Base-by-base conservation (phyloP, 2,329 filamentous ascomycete genomes). In the Elsinoe arachidis region DNA sequence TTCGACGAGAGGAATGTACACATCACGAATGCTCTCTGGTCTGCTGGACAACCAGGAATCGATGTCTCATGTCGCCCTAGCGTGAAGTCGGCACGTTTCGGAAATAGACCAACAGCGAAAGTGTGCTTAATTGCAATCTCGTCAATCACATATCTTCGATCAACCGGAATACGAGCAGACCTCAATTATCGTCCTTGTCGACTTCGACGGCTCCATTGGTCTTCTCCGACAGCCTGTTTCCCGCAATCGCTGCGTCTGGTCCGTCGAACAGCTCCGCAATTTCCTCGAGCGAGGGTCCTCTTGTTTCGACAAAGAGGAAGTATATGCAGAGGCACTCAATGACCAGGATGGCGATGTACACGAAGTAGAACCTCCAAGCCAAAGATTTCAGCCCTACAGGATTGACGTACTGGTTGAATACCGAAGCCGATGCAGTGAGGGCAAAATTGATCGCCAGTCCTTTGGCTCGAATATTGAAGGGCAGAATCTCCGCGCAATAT, bases 211-310 rank as follows among this genome's bases (percentile, higher is more conserved):
- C 37, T 19, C n/a, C n/a, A 10, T n/a, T 11, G 9, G 17, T 39
- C 14, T 39, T n/a, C 14, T 19, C 14, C 37, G 37, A 39, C 5
- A n/a, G 5, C 37, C 14, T n/a, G 37, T 19, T 19, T 39, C 14
- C 37, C 5, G 37, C 37, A n/a, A 30, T 30, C 4, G 26, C 26
- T 5, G 37, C 37, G 37, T 19, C 37, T 10, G 37, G 37, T 9
- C 65, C 65, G 49, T 76, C 74, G 57, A 76, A 76, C 52, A 73
- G 67, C 56, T 70, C 71, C 33, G 71, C 73, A 52, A 76, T 76
- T 60, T 77, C 73, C 62, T 76, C 74, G 7, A 76, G 65, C 17
- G 71, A 61, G 49, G 64, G 60, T 17, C 64, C 63, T 21, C 59
- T 58, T 3, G 63, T 66, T 23, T 68, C 65, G 1, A 63, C 64